phyloP scores from a whole-genome alignment of 257 asterid species.

The Solanum etuberosum region DNA sequence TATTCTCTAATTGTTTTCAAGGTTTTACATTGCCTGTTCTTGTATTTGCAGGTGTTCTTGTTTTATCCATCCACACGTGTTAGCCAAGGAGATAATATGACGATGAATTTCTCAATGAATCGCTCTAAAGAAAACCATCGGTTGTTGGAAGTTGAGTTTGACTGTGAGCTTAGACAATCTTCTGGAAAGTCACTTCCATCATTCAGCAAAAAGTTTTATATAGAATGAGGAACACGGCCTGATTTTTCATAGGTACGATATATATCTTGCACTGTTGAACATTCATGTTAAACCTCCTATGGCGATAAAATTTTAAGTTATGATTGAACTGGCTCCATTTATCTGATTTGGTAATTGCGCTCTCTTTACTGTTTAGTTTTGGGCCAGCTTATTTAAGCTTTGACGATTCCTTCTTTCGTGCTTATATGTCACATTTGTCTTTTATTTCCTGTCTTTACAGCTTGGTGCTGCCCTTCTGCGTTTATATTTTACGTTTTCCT shows the following conservation, averaged over 20 bases:
- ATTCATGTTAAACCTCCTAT: background rate
- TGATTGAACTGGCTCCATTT: background rate
- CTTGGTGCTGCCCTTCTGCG: background rate
- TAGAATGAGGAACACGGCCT: slow-evolving; percentile 42
- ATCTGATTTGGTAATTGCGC: background rate
- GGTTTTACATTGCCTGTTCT: background rate
- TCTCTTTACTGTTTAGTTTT: background rate
- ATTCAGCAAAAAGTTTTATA: slow-evolving; percentile 42
- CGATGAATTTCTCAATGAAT: slow-evolving; percentile 37
- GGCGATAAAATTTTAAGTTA: background rate
- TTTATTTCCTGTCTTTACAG: background rate
- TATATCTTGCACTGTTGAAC: background rate
- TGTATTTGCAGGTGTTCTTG: slow-evolving; percentile 58
- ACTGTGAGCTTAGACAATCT: slow-evolving; percentile 39
- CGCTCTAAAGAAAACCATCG: slow-evolving; percentile 86
- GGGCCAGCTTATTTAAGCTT: background rate
- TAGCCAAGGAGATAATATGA: slow-evolving; percentile 40
- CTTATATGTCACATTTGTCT: background rate
- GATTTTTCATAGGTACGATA: background rate
- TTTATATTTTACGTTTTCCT: background rate
- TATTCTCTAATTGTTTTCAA: background rate
- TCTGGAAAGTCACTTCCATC: slow-evolving; percentile 43
- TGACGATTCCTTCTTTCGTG: background rate
- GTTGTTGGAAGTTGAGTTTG: slow-evolving; percentile 66
- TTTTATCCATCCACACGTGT: slow-evolving; percentile 51